phyloP scores from a whole-genome alignment of 1,284 basidiomycete genomes.

The Sanghuangporus baumii region DNA sequence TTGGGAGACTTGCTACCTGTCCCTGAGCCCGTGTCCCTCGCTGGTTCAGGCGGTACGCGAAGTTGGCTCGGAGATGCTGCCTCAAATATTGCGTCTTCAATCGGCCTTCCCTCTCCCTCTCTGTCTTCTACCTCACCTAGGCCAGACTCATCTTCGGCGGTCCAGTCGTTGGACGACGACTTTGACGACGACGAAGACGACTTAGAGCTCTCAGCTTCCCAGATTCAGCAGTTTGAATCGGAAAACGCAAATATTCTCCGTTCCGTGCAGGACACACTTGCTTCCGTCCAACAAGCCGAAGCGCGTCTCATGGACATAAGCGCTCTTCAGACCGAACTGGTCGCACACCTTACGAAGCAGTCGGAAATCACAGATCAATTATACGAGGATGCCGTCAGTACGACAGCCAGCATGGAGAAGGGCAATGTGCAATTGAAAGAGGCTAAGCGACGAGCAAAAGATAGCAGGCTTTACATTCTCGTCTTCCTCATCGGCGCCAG shows the following conservation, averaged over 20 bases:
- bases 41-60: constrained; percentile 27
- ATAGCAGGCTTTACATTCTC: constrained; percentile 78
- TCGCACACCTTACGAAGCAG: constrained; percentile 80
- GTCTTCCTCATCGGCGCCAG: constrained; percentile 85
- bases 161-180: constrained; percentile 33
- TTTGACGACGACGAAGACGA: constrained; percentile 49
- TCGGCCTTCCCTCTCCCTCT: constrained; percentile 42
- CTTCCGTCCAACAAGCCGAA: constrained; percentile 85
- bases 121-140: constrained; percentile 26
- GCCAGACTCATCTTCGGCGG: constrained; percentile 22
- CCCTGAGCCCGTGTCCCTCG: constrained; percentile 23
- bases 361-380: constrained; percentile 87
- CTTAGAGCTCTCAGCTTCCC: constrained; percentile 71
- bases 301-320: constrained; percentile 85
- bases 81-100: constrained; percentile 56
- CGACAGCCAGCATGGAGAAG: constrained; percentile 77
- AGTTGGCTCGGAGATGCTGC: constrained; percentile 66
- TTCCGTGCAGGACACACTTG: constrained; percentile 76
- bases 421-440: constrained; percentile 84
- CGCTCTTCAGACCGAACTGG: constrained; percentile 82
- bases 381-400: constrained; percentile 84
- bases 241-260: constrained; percentile 84
- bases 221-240: constrained; percentile 86
- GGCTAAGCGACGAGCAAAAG: constrained; percentile 75
- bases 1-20: constrained; percentile 23